Percentiles rank a stretch among this genome's conserved stretches.
Evolutionary conservation across 305 asterid species (phyloP).

Genomic region (Fraxinus angustifolia): DNA sequence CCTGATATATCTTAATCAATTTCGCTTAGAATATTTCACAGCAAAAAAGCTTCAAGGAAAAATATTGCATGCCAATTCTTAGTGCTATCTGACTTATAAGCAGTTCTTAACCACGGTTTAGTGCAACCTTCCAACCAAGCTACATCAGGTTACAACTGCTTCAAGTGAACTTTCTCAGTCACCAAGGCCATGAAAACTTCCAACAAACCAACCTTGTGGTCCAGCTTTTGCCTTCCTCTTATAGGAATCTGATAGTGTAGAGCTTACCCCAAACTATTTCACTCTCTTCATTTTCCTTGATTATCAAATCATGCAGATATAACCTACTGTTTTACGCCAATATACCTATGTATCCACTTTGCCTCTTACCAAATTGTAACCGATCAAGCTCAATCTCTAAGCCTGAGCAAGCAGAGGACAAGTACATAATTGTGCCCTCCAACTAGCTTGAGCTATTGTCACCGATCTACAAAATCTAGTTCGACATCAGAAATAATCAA

Average conservation of each 20-base stretch:
- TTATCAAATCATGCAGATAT: not conserved
- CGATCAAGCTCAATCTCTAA: not conserved
- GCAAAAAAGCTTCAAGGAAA: not conserved
- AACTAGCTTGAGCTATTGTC: not conserved
- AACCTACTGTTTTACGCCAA: not conserved
- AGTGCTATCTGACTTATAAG: not conserved
- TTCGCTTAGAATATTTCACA: not conserved
- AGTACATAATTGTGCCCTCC: not conserved
- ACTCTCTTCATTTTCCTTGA: not conserved
- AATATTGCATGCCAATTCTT: not conserved
- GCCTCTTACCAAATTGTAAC: not conserved
- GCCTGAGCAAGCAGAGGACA: not conserved
- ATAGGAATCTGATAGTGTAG: not conserved
- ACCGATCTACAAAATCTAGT: not conserved
- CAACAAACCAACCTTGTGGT: not conserved
- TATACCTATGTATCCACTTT: not conserved
- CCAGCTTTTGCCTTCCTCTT: not conserved
- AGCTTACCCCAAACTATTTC: not conserved
- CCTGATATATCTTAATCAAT: not conserved
- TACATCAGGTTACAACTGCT: not conserved
- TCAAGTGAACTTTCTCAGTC: not conserved
- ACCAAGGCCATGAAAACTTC: not conserved
- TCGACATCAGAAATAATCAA: not conserved
- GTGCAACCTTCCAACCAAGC: not conserved
- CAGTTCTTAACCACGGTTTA: not conserved